Evolutionary conservation across 1,284 basidiomycete genomes (phyloP), one percentile per base, ranked within the genome.

Genomic region (Papiliotrema flavescens): DNA sequence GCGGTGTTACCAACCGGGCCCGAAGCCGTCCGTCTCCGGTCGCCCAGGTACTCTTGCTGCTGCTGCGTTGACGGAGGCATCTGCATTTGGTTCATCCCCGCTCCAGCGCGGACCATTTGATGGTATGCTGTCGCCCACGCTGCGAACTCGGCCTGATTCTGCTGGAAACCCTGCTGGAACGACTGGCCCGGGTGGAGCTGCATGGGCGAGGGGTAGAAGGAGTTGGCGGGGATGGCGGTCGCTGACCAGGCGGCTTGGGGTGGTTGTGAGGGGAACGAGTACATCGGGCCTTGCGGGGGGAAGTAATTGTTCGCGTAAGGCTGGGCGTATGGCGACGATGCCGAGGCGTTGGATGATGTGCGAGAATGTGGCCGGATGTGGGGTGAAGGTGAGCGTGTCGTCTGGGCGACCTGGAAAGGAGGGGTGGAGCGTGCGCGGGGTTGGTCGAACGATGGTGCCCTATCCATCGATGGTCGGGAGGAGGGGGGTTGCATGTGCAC

Each of bases 121-220:
- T 71, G 68, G 49, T 75, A 75, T n/a, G 71, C 71, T 51, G 71
- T 67, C 20, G 73, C 66, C 73, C 73, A 75, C 11, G 71, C 71
- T 13, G 69, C 65, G 49, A 73, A 74, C 51, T 75, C 71, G 20
- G 64, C 62, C 37, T 62, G 67, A 35, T 54, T 56, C 53, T 69
- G 69, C 37, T 69, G 72, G 43, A 65, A 68, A n/a, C 62, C 64
- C 15, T 56, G 64, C 23, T 63, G 61, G 47, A 61, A 61, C 22
- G 60, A 59, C 32, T 53, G 54, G 22, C 49, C 51, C 7, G 58
- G 54, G 49, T 60, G 47, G 15, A 46, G 46, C 39, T 51, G 54
- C 43, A 62, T 68, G 2, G 60, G 68, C 2, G 63, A 55, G 8
- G 65, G 49, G 57, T 74, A 70, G 55, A 75, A 73, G 4, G 67